These are phyloP conservation scores for Leptomonas pyrrhocoris DNA, from an alignment of 208 protist species.

Conservation along the genomic window DNA sequence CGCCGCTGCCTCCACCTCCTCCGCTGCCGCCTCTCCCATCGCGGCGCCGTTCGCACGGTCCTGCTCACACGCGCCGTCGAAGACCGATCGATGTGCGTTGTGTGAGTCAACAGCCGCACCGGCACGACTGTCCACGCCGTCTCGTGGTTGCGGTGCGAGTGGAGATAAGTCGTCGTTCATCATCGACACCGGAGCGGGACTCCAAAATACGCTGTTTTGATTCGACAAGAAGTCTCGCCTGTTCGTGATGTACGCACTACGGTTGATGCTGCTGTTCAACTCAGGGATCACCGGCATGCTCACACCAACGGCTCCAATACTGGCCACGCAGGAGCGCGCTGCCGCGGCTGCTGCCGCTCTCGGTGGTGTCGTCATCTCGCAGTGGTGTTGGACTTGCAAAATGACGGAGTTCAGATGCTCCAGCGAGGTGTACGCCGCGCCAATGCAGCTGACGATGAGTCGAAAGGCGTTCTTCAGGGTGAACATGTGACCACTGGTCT, in stretches of 20 bases:
- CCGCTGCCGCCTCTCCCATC: constrained; percentile 6
- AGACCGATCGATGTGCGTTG: background rate
- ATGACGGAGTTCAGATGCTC: constrained; percentile 54
- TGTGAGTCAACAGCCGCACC: background rate
- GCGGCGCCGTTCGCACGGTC: constrained; percentile 7
- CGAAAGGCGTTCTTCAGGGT: constrained; percentile 52
- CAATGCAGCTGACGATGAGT: constrained; percentile 61
- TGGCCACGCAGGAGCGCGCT: background rate
- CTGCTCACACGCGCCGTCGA: constrained; percentile 14
- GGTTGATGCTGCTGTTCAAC: constrained; percentile 7
- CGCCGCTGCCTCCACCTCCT: constrained; percentile 13
- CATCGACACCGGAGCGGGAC: constrained; percentile 6
- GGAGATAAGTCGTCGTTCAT: constrained; percentile 11
- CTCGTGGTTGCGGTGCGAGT: background rate
- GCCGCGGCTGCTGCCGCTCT: constrained; percentile 28
- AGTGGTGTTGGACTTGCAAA: constrained; percentile 36
- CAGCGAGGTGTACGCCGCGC: constrained; percentile 47
- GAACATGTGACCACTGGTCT: constrained; percentile 48
- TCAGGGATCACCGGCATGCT: constrained; percentile 2
- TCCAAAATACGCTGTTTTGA: constrained; percentile 32
- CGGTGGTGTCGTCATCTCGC: constrained; percentile 34
- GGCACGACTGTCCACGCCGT: background rate
- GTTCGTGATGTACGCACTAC: background rate
- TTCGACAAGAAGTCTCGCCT: constrained; percentile 9
- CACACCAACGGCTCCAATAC: background rate